These are phyloP conservation scores for Colletotrichum brevisporum DNA, from an alignment of 2,329 filamentous ascomycete genomes.

Conservation along the genomic window DNA sequence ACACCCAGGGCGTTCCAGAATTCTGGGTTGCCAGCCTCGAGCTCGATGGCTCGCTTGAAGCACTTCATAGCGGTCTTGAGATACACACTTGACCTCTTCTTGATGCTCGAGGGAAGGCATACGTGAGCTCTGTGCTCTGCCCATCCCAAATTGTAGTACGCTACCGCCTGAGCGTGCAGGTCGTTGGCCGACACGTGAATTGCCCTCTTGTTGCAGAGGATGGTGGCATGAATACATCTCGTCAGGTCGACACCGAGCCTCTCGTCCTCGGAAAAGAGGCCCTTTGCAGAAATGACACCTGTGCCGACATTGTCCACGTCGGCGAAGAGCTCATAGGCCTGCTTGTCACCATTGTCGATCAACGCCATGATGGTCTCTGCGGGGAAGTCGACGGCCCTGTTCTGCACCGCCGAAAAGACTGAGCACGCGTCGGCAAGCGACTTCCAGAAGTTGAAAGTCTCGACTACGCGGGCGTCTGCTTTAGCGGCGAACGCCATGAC, in stretches of 20 bases:
- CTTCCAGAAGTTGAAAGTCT: slow-evolving; percentile 97
- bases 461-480: slow-evolving; percentile 72
- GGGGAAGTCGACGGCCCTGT: slow-evolving; percentile 75
- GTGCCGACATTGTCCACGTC: slow-evolving; percentile 77
- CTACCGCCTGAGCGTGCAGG: slow-evolving; percentile 90
- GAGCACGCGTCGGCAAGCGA: slow-evolving; percentile 89
- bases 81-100: slow-evolving; percentile 75
- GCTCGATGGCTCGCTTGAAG: slow-evolving; percentile 96
- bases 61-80: slow-evolving; percentile 87
- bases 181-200: slow-evolving; percentile 81
- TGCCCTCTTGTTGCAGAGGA: slow-evolving; percentile 90
- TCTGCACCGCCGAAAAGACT: slow-evolving; percentile 84
- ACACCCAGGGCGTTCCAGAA: slow-evolving; percentile 98
- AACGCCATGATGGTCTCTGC: slow-evolving; percentile 69
- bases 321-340: slow-evolving; percentile 72
- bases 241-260: slow-evolving; percentile 65
- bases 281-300: slow-evolving; percentile 60
- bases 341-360: slow-evolving; percentile 66
- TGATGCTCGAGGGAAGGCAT: slow-evolving; percentile 68
- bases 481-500: slow-evolving; percentile 77
- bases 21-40: slow-evolving; percentile 93
- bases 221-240: slow-evolving; percentile 76
- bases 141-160: slow-evolving; percentile 97
- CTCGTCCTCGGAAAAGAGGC: slow-evolving; percentile 62
- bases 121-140: slow-evolving; percentile 87